Conservation (phyloP, 257 asterid genomes). For the Capsicum baccatum region DNA sequence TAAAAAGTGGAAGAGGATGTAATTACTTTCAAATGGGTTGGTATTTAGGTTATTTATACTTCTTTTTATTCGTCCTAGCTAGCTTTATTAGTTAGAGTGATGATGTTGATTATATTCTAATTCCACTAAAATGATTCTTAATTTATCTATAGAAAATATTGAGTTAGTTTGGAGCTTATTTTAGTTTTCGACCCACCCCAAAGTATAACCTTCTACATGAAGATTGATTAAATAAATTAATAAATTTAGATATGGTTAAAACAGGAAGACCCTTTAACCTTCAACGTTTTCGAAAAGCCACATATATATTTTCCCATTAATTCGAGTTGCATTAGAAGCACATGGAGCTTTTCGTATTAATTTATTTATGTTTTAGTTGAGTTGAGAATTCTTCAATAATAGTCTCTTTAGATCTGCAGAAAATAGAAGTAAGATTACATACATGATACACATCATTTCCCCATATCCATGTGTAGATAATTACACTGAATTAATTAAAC, state of each 20-base stretch:
- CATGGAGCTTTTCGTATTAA: background rate
- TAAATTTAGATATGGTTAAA: background rate
- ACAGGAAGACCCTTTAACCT: background rate
- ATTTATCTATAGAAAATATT: background rate
- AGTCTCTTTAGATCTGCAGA: background rate
- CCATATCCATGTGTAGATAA: too few species aligned
- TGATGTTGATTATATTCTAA: background rate
- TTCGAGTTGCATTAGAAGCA: background rate
- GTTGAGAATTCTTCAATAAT: fast-evolving
- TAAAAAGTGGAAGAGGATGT: too few species aligned
- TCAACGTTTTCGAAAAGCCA: slow-evolving; percentile 22
- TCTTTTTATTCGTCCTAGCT: too few species aligned
- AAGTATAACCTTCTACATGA: background rate
- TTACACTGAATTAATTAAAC: too few species aligned
- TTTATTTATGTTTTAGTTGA: background rate
- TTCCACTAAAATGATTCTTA: background rate
- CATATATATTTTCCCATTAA: background rate
- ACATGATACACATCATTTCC: too few species aligned
- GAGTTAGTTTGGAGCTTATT: background rate
- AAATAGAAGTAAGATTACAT: too few species aligned
- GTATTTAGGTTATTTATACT: too few species aligned
- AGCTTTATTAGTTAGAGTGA: background rate
- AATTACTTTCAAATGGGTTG: too few species aligned
- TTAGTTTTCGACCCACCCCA: slow-evolving; percentile 5
- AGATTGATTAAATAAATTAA: background rate